Evolutionary conservation across 2,329 filamentous ascomycete genomes (phyloP).

Genomic region (Lasiodiplodia gonubiensis): DNA sequence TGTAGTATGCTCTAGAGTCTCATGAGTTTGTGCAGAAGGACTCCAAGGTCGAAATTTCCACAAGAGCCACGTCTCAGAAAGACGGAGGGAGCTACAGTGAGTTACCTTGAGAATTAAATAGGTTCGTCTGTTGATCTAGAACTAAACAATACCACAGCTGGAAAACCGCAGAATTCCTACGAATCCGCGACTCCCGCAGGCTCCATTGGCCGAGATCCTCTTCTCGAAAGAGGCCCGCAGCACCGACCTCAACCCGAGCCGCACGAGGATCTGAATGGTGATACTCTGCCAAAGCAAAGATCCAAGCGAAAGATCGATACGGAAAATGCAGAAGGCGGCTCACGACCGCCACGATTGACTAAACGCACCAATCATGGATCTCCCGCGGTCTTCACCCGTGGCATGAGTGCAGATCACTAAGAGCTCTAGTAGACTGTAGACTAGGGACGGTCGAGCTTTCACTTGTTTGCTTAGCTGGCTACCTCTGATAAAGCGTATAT

Average conservation of each 20-base stretch:
- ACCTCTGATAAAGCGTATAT: neutral
- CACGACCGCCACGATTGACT: neutral
- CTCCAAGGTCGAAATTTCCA: neutral
- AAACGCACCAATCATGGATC: neutral
- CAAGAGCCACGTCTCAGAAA: neutral
- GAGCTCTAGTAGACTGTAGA: neutral
- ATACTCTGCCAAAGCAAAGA: neutral
- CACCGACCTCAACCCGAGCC: neutral
- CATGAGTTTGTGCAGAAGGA: neutral
- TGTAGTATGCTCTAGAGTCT: neutral
- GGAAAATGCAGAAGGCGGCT: neutral
- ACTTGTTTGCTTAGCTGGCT: neutral
- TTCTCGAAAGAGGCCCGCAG: neutral
- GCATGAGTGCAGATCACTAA: conserved; percentile 1
- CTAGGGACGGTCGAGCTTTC: no score
- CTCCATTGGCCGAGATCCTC: neutral
- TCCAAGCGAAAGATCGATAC: no score
- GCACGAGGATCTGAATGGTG: neutral
- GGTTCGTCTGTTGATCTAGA: neutral
- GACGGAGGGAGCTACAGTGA: neutral
- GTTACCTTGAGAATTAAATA: neutral
- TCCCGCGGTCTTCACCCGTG: neutral
- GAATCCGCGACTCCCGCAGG: neutral
- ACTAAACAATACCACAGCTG: neutral
- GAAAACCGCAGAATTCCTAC: neutral